These are phyloP conservation scores for Asterochloris sp. DNA, from an alignment of 139 green algal genomes.

Conservation along the genomic window DNA sequence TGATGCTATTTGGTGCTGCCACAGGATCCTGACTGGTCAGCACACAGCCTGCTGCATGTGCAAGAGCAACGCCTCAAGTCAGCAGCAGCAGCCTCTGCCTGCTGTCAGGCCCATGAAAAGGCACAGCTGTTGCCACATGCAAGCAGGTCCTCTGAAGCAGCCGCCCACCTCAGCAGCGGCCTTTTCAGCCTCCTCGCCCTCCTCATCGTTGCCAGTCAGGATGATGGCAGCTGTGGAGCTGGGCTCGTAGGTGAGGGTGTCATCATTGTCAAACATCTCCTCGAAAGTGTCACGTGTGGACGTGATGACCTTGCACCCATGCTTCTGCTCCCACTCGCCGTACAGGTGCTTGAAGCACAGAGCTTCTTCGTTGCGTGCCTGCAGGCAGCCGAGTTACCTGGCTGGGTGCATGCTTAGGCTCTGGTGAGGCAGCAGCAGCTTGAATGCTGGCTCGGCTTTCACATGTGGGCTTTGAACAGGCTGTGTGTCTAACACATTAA, in stretches of 20 bases:
- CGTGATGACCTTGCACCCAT: constrained; percentile 44
- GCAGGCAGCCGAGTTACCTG: neutral
- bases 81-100: too few relatives aligned
- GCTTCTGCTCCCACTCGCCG: constrained; percentile 45
- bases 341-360: constrained; percentile 55
- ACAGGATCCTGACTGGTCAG: too few relatives aligned
- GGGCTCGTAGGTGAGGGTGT: constrained; percentile 75
- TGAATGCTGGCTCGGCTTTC: neutral
- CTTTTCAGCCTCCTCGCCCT: constrained; percentile 66
- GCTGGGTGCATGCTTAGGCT: neutral
- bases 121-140: neutral
- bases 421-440: neutral
- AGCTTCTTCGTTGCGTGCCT: constrained; percentile 59
- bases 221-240: constrained; percentile 70
- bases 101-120: neutral
- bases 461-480: neutral
- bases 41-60: too few relatives aligned
- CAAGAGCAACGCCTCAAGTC: too few relatives aligned
- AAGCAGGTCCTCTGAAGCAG: neutral
- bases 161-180: constrained; percentile 37
- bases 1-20: too few relatives aligned
- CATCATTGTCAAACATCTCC: constrained; percentile 83
- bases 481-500: too few relatives aligned
- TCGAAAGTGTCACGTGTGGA: constrained; percentile 50
- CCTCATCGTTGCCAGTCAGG: constrained; percentile 63